Percentiles rank a stretch among this genome's conserved stretches.
These are phyloP conservation scores for Claviceps lovelessii DNA, from an alignment of 2,329 filamentous ascomycete species.

Conservation along the genomic window DNA sequence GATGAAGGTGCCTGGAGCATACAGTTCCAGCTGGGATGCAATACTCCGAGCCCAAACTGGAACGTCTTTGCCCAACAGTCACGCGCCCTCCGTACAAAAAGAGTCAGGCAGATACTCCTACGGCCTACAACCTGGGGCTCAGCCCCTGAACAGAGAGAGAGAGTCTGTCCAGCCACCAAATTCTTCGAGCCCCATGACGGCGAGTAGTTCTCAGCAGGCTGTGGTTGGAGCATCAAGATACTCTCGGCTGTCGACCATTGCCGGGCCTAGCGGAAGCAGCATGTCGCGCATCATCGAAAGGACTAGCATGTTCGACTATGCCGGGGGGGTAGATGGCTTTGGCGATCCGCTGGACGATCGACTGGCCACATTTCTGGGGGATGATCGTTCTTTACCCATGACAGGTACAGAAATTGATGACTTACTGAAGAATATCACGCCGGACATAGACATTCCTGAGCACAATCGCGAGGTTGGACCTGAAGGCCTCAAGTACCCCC, in stretches of 20 bases:
- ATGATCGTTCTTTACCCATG: constrained; percentile 22
- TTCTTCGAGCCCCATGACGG: background rate
- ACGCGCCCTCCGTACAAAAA: background rate
- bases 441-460: constrained; percentile 50
- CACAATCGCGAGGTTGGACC: constrained; percentile 56
- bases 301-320: constrained; percentile 24
- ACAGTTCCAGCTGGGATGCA: constrained; percentile 6
- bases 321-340: constrained; percentile 19
- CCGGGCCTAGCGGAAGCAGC: constrained; percentile 3
- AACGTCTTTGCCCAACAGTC: background rate
- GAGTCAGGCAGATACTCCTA: background rate
- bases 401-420: constrained; percentile 52
- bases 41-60: background rate
- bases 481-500: constrained; percentile 46
- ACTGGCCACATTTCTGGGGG: constrained; percentile 19
- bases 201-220: background rate
- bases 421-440: constrained; percentile 57
- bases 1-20: constrained; percentile 10
- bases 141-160: background rate
- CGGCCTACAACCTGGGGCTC: background rate
- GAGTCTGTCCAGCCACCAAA: background rate
- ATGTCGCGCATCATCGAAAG: constrained; percentile 23
- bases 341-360: constrained; percentile 23
- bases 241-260: background rate
- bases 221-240: background rate